phyloP scores from a whole-genome alignment of 345 rosid species.

The Salix koriyanagi region DNA sequence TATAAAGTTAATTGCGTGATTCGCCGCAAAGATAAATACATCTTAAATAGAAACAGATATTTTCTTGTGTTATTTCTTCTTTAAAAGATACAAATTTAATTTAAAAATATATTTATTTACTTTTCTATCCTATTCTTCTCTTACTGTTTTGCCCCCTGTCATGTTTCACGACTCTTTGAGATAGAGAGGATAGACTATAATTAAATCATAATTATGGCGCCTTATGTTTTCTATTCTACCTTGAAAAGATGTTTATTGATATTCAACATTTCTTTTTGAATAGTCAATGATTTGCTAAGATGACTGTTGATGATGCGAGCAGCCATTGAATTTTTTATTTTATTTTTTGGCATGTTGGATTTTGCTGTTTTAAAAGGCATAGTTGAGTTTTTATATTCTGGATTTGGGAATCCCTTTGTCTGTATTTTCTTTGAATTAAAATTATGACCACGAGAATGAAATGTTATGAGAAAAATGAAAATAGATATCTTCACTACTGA shows the following conservation, averaged over 20 bases:
- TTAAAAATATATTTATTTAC: no score
- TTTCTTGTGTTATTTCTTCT: no score
- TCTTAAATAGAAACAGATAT: no score
- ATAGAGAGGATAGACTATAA: background rate
- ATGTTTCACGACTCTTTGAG: background rate
- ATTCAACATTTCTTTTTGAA: background rate
- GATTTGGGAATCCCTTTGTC: background rate
- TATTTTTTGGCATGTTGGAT: no score
- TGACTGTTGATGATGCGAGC: no score
- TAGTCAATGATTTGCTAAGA: background rate
- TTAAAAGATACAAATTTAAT: no score
- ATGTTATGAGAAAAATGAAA: background rate
- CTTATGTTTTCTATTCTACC: background rate
- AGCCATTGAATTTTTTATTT: background rate
- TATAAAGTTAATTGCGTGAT: no score
- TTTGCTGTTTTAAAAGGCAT: no score
- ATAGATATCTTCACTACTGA: no score
- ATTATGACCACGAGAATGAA: background rate
- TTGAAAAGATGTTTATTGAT: background rate
- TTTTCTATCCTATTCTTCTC: background rate
- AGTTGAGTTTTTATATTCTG: background rate
- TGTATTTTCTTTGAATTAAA: background rate
- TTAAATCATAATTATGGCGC: background rate
- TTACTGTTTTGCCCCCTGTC: constrained; percentile 1
- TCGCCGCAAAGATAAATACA: no score